These are phyloP conservation scores for Pichia norvegensis DNA, from an alignment of 1,139 yeast species.

Conservation along the genomic window DNA sequence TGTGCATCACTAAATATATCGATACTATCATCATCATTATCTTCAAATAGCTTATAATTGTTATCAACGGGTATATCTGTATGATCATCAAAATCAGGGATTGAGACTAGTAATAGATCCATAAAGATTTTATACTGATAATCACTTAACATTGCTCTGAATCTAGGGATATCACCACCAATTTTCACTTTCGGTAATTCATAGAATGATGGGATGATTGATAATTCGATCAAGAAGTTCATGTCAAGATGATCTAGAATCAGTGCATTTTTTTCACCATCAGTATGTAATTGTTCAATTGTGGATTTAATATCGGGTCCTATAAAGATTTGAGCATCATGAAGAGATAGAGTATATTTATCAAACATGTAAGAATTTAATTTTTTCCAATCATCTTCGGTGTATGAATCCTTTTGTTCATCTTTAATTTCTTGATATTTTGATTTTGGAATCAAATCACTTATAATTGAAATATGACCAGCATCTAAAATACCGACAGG, in stretches of 20 bases:
- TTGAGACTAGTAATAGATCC: constrained; percentile 58
- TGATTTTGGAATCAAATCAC: constrained; percentile 71
- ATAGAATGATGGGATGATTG: constrained; percentile 70
- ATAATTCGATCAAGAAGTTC: constrained; percentile 66
- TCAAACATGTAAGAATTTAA: constrained; percentile 84
- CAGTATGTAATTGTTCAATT: constrained; percentile 56
- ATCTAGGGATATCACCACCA: constrained; percentile 72
- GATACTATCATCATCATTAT: constrained; percentile 1
- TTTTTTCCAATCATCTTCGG: constrained; percentile 63
- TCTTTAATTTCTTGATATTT: constrained; percentile 64
- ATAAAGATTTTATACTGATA: constrained; percentile 83
- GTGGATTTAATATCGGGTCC: constrained; percentile 79
- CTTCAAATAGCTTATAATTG: not conserved
- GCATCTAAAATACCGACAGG: constrained; percentile 94
- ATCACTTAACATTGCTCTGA: constrained; percentile 71
- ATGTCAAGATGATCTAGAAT: constrained; percentile 73
- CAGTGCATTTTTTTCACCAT: constrained; percentile 40
- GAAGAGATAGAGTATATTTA: constrained; percentile 64
- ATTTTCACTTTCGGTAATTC: constrained; percentile 66
- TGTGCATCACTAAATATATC: constrained; percentile 4
- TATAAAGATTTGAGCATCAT: constrained; percentile 82
- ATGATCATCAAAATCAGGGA: constrained; percentile 48
- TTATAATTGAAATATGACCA: constrained; percentile 80
- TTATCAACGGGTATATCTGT: not conserved
- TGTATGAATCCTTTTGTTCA: constrained; percentile 55